Conservation (phyloP, 164 flowering plant species). For the Piper betle region DNA sequence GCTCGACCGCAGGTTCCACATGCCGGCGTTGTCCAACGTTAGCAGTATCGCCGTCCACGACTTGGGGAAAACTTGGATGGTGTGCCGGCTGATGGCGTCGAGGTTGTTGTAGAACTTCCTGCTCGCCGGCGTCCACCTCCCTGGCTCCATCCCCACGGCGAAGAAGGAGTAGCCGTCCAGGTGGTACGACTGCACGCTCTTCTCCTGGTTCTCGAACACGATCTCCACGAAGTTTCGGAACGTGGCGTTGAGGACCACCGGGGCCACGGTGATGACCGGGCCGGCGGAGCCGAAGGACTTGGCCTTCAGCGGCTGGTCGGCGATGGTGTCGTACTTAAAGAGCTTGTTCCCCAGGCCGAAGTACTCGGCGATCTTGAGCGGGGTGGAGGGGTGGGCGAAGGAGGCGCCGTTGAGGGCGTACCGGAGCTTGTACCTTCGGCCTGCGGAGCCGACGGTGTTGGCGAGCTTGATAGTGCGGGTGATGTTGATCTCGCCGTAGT, state of each 20-base stretch:
- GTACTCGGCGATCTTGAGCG: conserved; percentile 34
- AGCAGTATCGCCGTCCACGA: conserved; percentile 40
- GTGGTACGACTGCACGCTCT: conserved; percentile 32
- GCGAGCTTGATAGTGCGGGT: conserved; percentile 31
- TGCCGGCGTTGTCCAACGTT: conserved; percentile 42
- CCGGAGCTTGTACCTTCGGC: conserved; percentile 19
- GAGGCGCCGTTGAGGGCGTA: conserved; percentile 33
- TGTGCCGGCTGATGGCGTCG: conserved; percentile 38
- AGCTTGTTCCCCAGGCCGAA: conserved; percentile 15
- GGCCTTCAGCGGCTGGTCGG: conserved; percentile 19
- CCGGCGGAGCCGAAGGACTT: conserved; percentile 4
- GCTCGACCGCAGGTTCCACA: conserved; percentile 37
- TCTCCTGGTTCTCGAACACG: conserved; percentile 41
- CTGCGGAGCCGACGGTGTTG: conserved; percentile 17
- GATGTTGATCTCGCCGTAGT: conserved; percentile 30
- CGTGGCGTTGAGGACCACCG: conserved; percentile 10
- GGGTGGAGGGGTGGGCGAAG: conserved; percentile 15
- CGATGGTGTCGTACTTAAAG: conserved; percentile 22
- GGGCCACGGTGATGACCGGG: conserved; percentile 15
- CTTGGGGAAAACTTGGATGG: conserved; percentile 40
- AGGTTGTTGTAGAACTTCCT: conserved; percentile 38
- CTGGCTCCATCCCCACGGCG: conserved; percentile 36
- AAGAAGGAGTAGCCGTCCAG: conserved; percentile 42
- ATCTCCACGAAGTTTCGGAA: conserved; percentile 36
- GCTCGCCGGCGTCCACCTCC: conserved; percentile 34